Base-by-base conservation (phyloP, 805 yeast species). In the Saccharomycopsis selenospora region DNA sequence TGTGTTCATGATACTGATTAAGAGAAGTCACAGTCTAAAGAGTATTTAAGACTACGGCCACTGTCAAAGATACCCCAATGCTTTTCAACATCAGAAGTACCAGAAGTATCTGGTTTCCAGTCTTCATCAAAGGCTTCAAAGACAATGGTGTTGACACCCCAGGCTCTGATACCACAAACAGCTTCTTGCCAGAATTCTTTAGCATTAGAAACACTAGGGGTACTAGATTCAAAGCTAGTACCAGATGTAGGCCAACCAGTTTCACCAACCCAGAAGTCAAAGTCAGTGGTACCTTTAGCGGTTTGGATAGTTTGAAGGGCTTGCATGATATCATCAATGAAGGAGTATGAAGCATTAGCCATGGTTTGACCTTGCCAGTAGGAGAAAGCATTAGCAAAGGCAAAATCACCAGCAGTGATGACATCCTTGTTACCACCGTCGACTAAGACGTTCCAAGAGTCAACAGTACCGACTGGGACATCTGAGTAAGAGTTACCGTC, bases 361-460 rank as follows among this genome's bases (percentile, higher is more conserved):
- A 75, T 76, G 57, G 88, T 76, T 73, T 89, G 97, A 40, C 97
- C 97, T 73, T 91, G 98, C 98, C 98, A 91, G 82, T 90, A 91
- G 6, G 97, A 86, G 77, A 91, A 91, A 45, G 96, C 97, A 65
- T 91, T 91, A 61, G 96, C 95, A 66, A 82, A 85, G 53, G 89
- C 80, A 60, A 87, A 72, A 66, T 91, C 98, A 43, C 95, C 72
- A 46, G 88, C 90, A 65, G 78, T 59, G 63, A 91, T 81, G 49
- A 85, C 95, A 23, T 83, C 77, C 45, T 68, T 59, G 56, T 82
- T 72, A 57, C 73, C 79, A 60, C 84, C 93, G 61, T 87, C 95
- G 57, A 89, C 96, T 54, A 86, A 66, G 54, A 85, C 75, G 67
- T 91, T 86, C 98, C 98, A 91, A 2, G 97, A 89, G 69, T 91